These are phyloP conservation scores for Tetrastigma voinierianum DNA, from an alignment of 164 flowering plant genomes.

Conservation along the genomic window DNA sequence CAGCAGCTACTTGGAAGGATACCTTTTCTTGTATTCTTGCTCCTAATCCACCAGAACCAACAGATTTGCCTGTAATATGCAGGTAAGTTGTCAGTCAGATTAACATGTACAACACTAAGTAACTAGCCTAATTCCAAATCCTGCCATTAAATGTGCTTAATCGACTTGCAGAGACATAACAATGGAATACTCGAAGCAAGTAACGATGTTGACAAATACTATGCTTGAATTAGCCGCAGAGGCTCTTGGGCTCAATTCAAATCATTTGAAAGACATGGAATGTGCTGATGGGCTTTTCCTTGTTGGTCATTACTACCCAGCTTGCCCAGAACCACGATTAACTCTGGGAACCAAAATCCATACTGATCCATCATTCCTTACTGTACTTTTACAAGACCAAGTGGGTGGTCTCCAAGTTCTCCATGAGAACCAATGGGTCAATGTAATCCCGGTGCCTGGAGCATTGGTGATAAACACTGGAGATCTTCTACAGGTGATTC, in stretches of 20 bases:
- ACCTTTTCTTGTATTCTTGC: slow-evolving; percentile 14
- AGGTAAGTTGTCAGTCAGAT: slow-evolving; percentile 14
- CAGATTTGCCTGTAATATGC: slow-evolving; percentile 24
- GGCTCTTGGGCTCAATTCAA: slow-evolving; percentile 24
- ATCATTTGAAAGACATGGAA: slow-evolving; percentile 19
- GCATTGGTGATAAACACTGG: slow-evolving; percentile 29
- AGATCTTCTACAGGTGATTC: slow-evolving; percentile 25
- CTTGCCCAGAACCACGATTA: slow-evolving; percentile 31
- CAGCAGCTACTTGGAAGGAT: slow-evolving; percentile 44
- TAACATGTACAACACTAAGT: too few species aligned
- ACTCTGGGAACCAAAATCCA: slow-evolving; percentile 24
- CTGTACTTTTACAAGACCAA: slow-evolving; percentile 32
- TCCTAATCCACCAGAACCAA: slow-evolving; percentile 23
- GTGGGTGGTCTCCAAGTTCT: slow-evolving; percentile 34
- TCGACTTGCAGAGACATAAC: slow-evolving; percentile 11
- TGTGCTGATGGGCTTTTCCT: slow-evolving; percentile 12
- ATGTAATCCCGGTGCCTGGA: slow-evolving; percentile 26
- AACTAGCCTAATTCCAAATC: too few species aligned
- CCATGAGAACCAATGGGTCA: slow-evolving; percentile 22
- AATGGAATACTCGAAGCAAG: slow-evolving; percentile 18
- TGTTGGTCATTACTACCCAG: slow-evolving; percentile 24
- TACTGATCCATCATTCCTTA: slow-evolving; percentile 24
- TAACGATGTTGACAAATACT: slow-evolving; percentile 3
- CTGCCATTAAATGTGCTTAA: too few species aligned
- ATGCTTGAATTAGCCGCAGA: slow-evolving; percentile 26